These are phyloP conservation scores for Bauhinia variegata DNA, from an alignment of 306 rosid genomes.

Conservation along the genomic window DNA sequence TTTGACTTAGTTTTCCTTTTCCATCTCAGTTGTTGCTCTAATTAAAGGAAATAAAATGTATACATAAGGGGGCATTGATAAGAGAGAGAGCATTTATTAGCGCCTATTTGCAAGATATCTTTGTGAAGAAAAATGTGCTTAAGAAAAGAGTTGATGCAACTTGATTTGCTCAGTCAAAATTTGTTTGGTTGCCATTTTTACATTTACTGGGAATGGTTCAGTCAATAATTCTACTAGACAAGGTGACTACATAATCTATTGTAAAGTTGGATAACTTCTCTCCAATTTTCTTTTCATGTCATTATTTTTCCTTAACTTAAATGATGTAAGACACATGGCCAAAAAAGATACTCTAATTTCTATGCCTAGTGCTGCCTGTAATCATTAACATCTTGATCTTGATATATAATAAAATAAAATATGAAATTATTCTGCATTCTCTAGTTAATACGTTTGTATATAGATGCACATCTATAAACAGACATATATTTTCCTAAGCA, in stretches of 20 bases:
- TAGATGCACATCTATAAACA: background rate
- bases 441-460: background rate
- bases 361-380: constrained; percentile 7
- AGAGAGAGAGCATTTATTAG: background rate
- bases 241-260: background rate
- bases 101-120: background rate
- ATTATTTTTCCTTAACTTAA: constrained; percentile 22
- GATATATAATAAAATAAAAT: constrained; percentile 3
- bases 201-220: constrained; percentile 2
- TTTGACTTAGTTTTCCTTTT: constrained; percentile 3
- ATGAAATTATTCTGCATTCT: background rate
- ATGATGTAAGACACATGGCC: constrained; percentile 8
- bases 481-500: background rate
- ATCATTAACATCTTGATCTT: constrained; percentile 5
- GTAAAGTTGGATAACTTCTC: constrained; percentile 5
- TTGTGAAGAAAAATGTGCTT: background rate
- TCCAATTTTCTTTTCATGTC: background rate
- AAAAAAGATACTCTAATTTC: constrained; percentile 4
- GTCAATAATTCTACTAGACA: background rate
- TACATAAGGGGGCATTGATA: no score
- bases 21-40: constrained; percentile 1
- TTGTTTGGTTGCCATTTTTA: constrained; percentile 7
- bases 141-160: background rate
- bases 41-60: background rate
- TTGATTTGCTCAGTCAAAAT: constrained; percentile 15